Evolutionary conservation across 148 eudicot genomes (phyloP).

Genomic region (Oxyria digyna): DNA sequence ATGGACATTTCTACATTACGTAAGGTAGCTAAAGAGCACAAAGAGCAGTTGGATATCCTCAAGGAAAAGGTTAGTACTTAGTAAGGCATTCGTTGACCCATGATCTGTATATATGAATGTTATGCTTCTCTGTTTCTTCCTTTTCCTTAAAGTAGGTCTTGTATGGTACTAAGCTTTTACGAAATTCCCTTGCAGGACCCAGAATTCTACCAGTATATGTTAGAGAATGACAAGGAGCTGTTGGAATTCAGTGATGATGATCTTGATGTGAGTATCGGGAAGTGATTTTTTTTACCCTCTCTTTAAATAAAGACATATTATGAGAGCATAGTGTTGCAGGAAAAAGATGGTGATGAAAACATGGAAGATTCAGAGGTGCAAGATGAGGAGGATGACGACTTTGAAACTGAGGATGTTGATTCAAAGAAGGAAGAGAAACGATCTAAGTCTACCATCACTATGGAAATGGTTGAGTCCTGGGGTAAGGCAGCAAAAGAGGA

Average conservation of each 20-base stretch:
- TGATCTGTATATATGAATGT: not conserved
- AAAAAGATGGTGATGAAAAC: slow-evolving; percentile 10
- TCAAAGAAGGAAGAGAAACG: slow-evolving; percentile 32
- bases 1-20: slow-evolving; percentile 11
- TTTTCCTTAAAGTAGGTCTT: not conserved
- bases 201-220: slow-evolving; percentile 69
- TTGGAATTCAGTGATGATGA: slow-evolving; percentile 75
- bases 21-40: slow-evolving; percentile 49
- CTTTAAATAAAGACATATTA: not conserved
- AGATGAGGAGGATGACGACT: slow-evolving; percentile 19
- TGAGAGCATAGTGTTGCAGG: not conserved
- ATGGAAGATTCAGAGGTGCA: slow-evolving; percentile 12
- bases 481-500: slow-evolving; percentile 40
- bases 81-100: not conserved
- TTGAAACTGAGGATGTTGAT: slow-evolving; percentile 10
- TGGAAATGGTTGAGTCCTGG: slow-evolving; percentile 91
- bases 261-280: slow-evolving; percentile 47
- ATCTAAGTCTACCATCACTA: slow-evolving; percentile 41
- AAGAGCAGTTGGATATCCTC: slow-evolving; percentile 47
- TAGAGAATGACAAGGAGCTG: slow-evolving; percentile 77
- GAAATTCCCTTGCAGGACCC: slow-evolving; percentile 50
- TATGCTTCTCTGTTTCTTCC: not conserved
- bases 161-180: not conserved
- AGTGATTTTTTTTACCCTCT: not conserved
- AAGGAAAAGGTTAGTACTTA: slow-evolving; percentile 45